Base-by-base conservation (phyloP, 352 stramenopile genomes). In the Pythium biforme region DNA sequence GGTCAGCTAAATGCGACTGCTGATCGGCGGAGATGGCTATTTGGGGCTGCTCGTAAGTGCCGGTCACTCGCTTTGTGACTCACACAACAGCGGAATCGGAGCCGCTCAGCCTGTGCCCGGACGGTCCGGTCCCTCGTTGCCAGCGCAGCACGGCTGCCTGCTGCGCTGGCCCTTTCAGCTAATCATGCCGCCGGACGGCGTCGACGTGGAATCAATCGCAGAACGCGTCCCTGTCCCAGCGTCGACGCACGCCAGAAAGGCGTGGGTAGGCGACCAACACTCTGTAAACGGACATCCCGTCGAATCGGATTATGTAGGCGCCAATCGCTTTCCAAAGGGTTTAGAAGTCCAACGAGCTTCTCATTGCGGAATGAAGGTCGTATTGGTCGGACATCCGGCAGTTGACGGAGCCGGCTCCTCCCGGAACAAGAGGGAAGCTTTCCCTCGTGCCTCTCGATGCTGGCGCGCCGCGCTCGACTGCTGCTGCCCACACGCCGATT, bases 311-410 rank as follows among this genome's bases (percentile, higher is more conserved):
- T 9, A 27, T 11, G 15, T 41, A 27, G 20, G 7, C 31, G 29
- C 19, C 31, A 33, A 64, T 19, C 41, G 50, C 2, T 41, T 63
- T 49, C 0, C 9, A 40, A 1, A 55, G 61, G 45, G 47, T 62
- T 68, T 56, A 48, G 61, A 68, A 31, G 7, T 4, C 10, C 33
- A 34, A 51, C 15, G n/a, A 39, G 22, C 34, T 57, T 0, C 29
- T 40, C 25, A 62, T 31, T 53, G 27, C 37, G 43, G 62, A 69
- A 56, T 69, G 62, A 59, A 60, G 62, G 62, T 69, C 62, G 5
- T 39, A 5, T 3, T 19, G 27, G 52, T 39, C 59, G 40, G 62
- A 59, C 53, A 64, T 62, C 31, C 9, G 43, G 12, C 33, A 3
- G 55, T 48, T 39, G 29, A 33, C 29, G 19, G 25, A n/a, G n/a